Percentiles rank a stretch among this genome's conserved stretches.
Conservation (phyloP, 441 rosid species). For the Euphorbia schlechtendalii region DNA sequence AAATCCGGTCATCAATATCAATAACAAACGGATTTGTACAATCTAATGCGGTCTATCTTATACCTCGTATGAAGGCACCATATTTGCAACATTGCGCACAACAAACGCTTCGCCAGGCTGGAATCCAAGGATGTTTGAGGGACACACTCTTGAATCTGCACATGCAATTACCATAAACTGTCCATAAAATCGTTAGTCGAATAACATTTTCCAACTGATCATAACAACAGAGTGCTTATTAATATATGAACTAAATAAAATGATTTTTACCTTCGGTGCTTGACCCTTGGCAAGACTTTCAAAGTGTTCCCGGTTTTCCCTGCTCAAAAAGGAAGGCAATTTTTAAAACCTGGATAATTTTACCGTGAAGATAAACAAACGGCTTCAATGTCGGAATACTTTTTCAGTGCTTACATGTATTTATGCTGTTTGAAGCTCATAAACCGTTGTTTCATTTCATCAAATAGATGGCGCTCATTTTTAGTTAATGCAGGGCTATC, state of each 20-base stretch:
- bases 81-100: conserved; percentile 89
- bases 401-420: conserved; percentile 50
- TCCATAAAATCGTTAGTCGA: too few relatives aligned
- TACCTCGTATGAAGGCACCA: conserved; percentile 93
- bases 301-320: conserved; percentile 65
- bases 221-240: too few relatives aligned
- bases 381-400: conserved; percentile 2
- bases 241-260: conserved; percentile 7
- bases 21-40: not conserved
- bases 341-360: conserved; percentile 19
- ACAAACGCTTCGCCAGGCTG: conserved; percentile 97
- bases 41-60: conserved; percentile 4
- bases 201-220: too few relatives aligned
- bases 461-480: conserved; percentile 41
- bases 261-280: conserved; percentile 64
- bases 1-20: not conserved
- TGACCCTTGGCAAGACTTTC: conserved; percentile 62
- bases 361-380: conserved; percentile 13
- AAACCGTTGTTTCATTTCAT: conserved; percentile 63
- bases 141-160: conserved; percentile 95
- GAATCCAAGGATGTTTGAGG: conserved; percentile 76
- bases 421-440: conserved; percentile 60
- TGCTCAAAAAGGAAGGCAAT: conserved; percentile 22
- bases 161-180: conserved; percentile 98
- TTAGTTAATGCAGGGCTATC: conserved; percentile 28